Percentiles rank a stretch among this genome's conserved stretches.
phyloP scores from a whole-genome alignment of 768 basidiomycete genomes.

The Termitomyces sp. region DNA sequence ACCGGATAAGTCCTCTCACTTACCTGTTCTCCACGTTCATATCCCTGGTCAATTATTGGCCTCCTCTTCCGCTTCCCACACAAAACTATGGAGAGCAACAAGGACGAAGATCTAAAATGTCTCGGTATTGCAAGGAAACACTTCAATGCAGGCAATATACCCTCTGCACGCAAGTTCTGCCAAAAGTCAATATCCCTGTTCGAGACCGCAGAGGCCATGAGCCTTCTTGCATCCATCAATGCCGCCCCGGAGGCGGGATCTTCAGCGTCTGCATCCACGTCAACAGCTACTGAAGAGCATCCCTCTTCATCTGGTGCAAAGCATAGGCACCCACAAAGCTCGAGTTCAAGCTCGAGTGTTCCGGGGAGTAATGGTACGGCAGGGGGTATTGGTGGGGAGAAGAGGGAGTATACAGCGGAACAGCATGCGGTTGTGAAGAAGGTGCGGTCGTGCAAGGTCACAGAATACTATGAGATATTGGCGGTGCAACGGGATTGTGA shows the following conservation, averaged over 20 bases:
- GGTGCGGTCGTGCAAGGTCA: slow-evolving; percentile 80
- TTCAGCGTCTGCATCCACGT: slow-evolving; percentile 36
- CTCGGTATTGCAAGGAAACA: slow-evolving; percentile 77
- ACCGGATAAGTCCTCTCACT: slow-evolving; percentile 8
- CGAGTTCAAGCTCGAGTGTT: slow-evolving; percentile 15
- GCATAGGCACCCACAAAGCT: slow-evolving; percentile 46
- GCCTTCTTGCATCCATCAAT: slow-evolving; percentile 66
- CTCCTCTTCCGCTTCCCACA: not conserved
- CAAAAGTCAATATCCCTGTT: slow-evolving; percentile 85
- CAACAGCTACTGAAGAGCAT: slow-evolving; percentile 52
- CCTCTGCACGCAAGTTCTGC: slow-evolving; percentile 84
- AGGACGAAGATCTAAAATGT: slow-evolving; percentile 84
- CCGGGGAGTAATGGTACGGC: slow-evolving; percentile 37
- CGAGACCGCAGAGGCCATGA: slow-evolving; percentile 69
- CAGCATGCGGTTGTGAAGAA: slow-evolving; percentile 82
- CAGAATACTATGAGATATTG: slow-evolving; percentile 93
- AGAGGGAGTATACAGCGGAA: slow-evolving; percentile 85
- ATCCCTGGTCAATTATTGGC: slow-evolving; percentile 4
- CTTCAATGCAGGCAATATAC: slow-evolving; percentile 63
- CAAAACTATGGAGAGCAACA: slow-evolving; percentile 77
- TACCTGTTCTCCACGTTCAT: slow-evolving; percentile 18
- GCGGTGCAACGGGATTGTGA: slow-evolving; percentile 76
- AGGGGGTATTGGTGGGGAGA: slow-evolving; percentile 63
- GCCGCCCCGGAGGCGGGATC: slow-evolving; percentile 46
- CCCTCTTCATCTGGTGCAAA: slow-evolving; percentile 72